phyloP scores from a whole-genome alignment of 139 green algal genomes.

The Chlorella vulgaris region DNA sequence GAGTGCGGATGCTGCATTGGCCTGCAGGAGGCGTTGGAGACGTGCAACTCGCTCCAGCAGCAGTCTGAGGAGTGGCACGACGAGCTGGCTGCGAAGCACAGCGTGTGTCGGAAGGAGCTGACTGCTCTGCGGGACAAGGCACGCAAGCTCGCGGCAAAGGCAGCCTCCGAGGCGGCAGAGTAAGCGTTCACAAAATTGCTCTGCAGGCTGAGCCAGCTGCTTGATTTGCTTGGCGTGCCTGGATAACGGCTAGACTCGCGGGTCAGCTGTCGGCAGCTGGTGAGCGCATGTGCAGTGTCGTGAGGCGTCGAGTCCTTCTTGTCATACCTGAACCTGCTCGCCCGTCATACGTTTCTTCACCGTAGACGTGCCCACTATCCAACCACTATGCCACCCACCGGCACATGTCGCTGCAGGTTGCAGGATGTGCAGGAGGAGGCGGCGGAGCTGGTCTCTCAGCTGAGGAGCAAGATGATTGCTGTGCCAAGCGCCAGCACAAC shows the following conservation, averaged over 20 bases:
- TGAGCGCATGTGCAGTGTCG: no score
- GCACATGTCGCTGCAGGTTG: no score
- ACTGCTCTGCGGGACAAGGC: not conserved
- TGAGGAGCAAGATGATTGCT: not conserved
- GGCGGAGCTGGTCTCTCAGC: not conserved
- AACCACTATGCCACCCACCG: no score
- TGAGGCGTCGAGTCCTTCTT: no score
- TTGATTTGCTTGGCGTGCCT: not conserved
- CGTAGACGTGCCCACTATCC: no score
- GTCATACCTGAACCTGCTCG: no score
- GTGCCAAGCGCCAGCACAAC: not conserved
- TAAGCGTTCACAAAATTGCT: no score
- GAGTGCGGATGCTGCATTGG: no score
- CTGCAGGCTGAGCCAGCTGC: no score
- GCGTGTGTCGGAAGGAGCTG: not conserved
- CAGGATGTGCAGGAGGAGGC: not conserved
- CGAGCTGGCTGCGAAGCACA: not conserved
- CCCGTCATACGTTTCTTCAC: no score
- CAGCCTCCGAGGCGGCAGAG: not conserved
- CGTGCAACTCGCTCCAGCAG: not conserved
- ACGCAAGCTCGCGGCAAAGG: not conserved
- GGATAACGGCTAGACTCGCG: not conserved
- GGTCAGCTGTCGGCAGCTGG: no score
- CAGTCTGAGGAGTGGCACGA: not conserved
- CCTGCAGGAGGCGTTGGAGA: conserved; percentile 16